Evolutionary conservation across 306 rosid species (phyloP), one percentile per base, ranked within the genome.

Genomic region (Cicer pinnatifidum): DNA sequence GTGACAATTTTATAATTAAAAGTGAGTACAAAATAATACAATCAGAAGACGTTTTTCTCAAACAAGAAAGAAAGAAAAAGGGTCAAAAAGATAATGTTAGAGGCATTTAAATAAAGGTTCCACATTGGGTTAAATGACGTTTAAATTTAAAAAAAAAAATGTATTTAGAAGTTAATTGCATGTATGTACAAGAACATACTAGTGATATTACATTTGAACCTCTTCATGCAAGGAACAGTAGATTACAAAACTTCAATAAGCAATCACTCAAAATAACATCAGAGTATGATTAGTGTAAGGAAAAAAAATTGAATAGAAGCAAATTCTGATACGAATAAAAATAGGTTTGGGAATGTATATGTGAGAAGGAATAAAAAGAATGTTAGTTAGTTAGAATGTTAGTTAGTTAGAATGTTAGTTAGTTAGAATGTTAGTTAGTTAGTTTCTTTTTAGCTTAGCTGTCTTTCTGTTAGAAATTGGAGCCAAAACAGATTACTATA

Each of bases 161-260:
- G 35, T 28, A 28, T 28, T 28, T 28, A 28, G 35, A 28, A 28
- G 35, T 28, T 28, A 28, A 28, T 2, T 66, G 45, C 12, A 67
- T 10, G 60, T 47, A 48, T 39, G 67, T 62, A 74, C 71, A 72
- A 19, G 9, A 60, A 63, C 4, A 20, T 44, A 46, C 5, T 9
- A 47, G 19, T 28, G 13, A 28, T 6, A 33, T 41, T 62, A 78
- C 75, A 75, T 52, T 75, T 17, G 39, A 80, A 11, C 63, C 70
- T 47, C 20, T 8, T 52, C 17, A 40, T 46, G 51, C 54, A 45
- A 47, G 60, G 43, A 69, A 65, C 23, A 53, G n/a, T 70, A 11
- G 75, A 74, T 72, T 51, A 13, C 33, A 62, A 28, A 76, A 52
- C 51, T 52, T 52, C 74, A 69, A 52, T 51, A 33, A 69, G 13